A percentile compares a stretch with the other conserved stretches of the same genome.
Evolutionary conservation across 108 stramenopile genomes (phyloP).

Genomic region (Skeletonema potamos): DNA sequence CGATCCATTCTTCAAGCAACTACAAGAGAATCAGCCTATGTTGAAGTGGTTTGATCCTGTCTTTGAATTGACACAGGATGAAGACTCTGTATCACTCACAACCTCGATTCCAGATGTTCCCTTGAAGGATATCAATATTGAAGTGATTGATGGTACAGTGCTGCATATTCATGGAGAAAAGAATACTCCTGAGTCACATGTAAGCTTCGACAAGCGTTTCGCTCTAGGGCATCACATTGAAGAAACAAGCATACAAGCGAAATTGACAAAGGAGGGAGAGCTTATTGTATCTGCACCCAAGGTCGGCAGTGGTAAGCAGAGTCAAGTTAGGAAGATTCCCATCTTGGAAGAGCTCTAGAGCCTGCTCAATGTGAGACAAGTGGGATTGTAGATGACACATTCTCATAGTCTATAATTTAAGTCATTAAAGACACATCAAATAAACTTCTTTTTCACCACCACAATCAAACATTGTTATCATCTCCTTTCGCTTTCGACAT

Average conservation of each 20-base stretch:
- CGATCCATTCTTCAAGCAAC: constrained; percentile 15
- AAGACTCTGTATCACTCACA: constrained; percentile 12
- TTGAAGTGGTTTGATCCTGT: constrained; percentile 14
- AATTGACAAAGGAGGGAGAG: constrained; percentile 21
- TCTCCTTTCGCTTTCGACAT: background rate
- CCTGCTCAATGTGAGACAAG: background rate
- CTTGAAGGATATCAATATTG: constrained; percentile 26
- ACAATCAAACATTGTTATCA: background rate
- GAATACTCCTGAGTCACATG: constrained; percentile 9
- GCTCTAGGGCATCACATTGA: constrained; percentile 26
- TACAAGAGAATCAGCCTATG: constrained; percentile 1
- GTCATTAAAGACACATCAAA: no score
- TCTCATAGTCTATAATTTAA: no score
- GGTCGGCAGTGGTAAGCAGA: background rate
- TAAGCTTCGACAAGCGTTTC: constrained; percentile 28
- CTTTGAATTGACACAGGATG: constrained; percentile 20
- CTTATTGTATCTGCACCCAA: constrained; percentile 24
- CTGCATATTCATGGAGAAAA: constrained; percentile 23
- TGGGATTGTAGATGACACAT: no score
- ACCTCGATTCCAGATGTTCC: constrained; percentile 25
- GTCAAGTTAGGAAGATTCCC: constrained; percentile 20
- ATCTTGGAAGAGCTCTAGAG: constrained; percentile 25
- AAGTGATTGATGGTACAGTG: constrained; percentile 26
- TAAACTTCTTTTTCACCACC: background rate
- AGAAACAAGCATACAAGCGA: constrained; percentile 14